Percentiles rank a stretch among this genome's conserved stretches.
phyloP scores from a whole-genome alignment of 306 rosid species.

The Quercus berberidifolia region DNA sequence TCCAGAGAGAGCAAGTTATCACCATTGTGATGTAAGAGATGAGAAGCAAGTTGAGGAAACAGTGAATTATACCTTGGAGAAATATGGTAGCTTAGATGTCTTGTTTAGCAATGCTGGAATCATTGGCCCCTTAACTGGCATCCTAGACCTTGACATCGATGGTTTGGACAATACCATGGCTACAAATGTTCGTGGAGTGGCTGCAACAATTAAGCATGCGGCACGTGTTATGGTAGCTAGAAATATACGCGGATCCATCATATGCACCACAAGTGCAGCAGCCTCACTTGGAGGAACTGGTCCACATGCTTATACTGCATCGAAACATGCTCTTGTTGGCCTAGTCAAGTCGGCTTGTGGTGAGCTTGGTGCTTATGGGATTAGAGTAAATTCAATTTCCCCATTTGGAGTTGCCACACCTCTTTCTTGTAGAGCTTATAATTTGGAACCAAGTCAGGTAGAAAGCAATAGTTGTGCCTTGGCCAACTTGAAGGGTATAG shows the following conservation, averaged over 20 bases:
- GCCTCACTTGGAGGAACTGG: slow-evolving; percentile 62
- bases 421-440: slow-evolving; percentile 50
- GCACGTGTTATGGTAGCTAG: slow-evolving; percentile 70
- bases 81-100: slow-evolving; percentile 57
- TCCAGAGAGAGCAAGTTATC: slow-evolving; percentile 43
- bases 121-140: slow-evolving; percentile 50
- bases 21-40: slow-evolving; percentile 78
- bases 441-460: slow-evolving; percentile 41
- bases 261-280: slow-evolving; percentile 80
- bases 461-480: slow-evolving; percentile 37
- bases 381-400: slow-evolving; percentile 74
- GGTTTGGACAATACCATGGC: slow-evolving; percentile 61
- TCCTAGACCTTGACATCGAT: slow-evolving; percentile 66
- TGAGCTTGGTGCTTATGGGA: slow-evolving; percentile 77
- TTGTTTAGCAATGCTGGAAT: slow-evolving; percentile 85
- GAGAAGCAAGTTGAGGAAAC: slow-evolving; percentile 69
- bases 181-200: slow-evolving; percentile 67
- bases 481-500: slow-evolving; percentile 71
- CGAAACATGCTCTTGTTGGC: slow-evolving; percentile 76
- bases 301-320: slow-evolving; percentile 57
- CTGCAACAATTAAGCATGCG: slow-evolving; percentile 58
- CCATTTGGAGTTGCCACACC: slow-evolving; percentile 88
- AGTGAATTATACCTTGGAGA: slow-evolving; percentile 46
- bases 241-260: slow-evolving; percentile 53
- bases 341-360: slow-evolving; percentile 60